These are phyloP conservation scores for Torulaspora maleeae DNA, from an alignment of 805 yeast genomes.

Conservation along the genomic window DNA sequence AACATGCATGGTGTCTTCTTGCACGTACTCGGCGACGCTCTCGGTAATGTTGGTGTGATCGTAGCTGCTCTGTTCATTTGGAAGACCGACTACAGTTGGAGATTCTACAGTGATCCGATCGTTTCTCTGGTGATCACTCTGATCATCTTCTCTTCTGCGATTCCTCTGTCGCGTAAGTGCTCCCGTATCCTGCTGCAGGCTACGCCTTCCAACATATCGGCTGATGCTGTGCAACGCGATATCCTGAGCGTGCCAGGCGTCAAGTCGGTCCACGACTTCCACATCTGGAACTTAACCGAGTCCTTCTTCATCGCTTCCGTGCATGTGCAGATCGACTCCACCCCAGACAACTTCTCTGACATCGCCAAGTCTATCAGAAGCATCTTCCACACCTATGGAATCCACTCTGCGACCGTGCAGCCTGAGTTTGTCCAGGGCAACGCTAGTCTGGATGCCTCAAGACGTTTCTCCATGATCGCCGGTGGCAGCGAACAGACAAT, in stretches of 20 bases:
- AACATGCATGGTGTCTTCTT: conserved; percentile 96
- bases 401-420: conserved; percentile 92
- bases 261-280: conserved; percentile 87
- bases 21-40: conserved; percentile 93
- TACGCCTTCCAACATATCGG: conserved; percentile 78
- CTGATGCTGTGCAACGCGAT: conserved; percentile 66
- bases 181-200: conserved; percentile 88
- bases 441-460: conserved; percentile 33
- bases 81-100: conserved; percentile 90
- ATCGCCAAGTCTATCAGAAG: conserved; percentile 72
- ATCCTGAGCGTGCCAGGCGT: conserved; percentile 68
- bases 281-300: conserved; percentile 93
- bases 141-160: conserved; percentile 85
- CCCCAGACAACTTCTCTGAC: conserved; percentile 62
- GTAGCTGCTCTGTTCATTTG: conserved; percentile 85
- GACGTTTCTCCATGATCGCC: conserved; percentile 35
- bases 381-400: conserved; percentile 76
- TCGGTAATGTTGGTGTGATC: conserved; percentile 93
- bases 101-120: conserved; percentile 77
- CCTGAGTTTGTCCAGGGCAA: conserved; percentile 66
- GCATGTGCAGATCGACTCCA: conserved; percentile 68
- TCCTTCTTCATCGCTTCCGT: conserved; percentile 80
- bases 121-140: conserved; percentile 81
- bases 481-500: conserved; percentile 27
- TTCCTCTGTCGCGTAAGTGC: conserved; percentile 82